Evolutionary conservation across 257 asterid genomes (phyloP).

Genomic region (Rauvolfia tetraphylla): DNA sequence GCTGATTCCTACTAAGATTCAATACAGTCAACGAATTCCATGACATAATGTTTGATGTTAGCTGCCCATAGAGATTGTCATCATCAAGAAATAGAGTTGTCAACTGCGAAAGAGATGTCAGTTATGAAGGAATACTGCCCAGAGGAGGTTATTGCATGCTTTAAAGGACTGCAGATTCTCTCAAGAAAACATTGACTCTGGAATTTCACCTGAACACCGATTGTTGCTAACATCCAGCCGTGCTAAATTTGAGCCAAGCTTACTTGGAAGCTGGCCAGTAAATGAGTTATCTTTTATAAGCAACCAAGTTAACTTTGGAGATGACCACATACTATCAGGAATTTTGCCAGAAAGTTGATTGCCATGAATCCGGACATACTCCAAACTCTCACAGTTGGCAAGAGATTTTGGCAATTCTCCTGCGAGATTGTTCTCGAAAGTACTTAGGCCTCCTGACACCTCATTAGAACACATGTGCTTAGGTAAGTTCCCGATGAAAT

Average conservation of each 20-base stretch:
- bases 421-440: constrained; percentile 46
- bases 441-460: constrained; percentile 38
- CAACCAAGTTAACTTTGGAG: constrained; percentile 25
- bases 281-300: constrained; percentile 50
- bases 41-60: constrained; percentile 56
- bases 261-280: constrained; percentile 56
- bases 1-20: constrained; percentile 52
- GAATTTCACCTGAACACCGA: constrained; percentile 63
- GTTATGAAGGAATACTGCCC: constrained; percentile 55
- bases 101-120: constrained; percentile 52
- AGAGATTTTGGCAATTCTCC: constrained; percentile 69
- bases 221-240: constrained; percentile 52
- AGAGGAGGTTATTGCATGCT: constrained; percentile 61
- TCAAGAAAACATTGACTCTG: constrained; percentile 57
- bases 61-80: constrained; percentile 54
- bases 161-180: constrained; percentile 10
- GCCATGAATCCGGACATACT: constrained; percentile 23
- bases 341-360: constrained; percentile 57
- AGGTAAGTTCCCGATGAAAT: constrained; percentile 55
- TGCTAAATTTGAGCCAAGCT: constrained; percentile 31
- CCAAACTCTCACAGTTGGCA: constrained; percentile 48
- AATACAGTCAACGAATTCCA: constrained; percentile 55
- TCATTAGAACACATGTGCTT: constrained; percentile 49
- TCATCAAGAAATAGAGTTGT: constrained; percentile 44
- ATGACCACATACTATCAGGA: constrained; percentile 65